A percentile compares a stretch with the other conserved stretches of the same genome.
phyloP scores from a whole-genome alignment of 805 yeast species.

The Barnettozyma populi region DNA sequence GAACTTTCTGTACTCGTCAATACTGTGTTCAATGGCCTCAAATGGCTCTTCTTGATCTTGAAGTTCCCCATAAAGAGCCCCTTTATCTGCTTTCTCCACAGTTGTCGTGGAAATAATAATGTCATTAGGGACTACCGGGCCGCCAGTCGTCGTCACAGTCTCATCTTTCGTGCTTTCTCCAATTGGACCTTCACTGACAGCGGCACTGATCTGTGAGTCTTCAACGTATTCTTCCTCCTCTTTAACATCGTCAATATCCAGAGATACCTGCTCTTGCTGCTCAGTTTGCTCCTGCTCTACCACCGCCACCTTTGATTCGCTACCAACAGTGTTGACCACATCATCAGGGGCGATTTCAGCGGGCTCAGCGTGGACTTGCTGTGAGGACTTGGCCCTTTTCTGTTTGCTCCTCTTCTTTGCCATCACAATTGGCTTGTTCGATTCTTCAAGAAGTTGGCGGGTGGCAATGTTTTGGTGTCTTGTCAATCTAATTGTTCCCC shows the following conservation, averaged over 20 bases:
- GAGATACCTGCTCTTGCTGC: neutral
- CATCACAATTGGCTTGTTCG: neutral
- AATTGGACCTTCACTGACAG: neutral
- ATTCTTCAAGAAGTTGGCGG: neutral
- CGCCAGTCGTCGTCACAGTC: no score
- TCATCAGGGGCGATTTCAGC: neutral
- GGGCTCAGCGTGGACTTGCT: neutral
- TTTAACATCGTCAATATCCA: neutral
- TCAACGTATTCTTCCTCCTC: neutral
- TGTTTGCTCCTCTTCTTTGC: neutral
- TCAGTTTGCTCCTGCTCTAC: neutral
- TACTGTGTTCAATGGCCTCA: neutral
- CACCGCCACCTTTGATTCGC: neutral
- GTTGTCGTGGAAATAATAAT: neutral
- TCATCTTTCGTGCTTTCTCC: conserved; percentile 1
- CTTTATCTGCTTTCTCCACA: neutral
- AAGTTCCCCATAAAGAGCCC: neutral
- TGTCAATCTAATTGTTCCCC: no score
- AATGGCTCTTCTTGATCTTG: neutral
- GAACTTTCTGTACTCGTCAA: neutral
- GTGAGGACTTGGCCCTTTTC: neutral
- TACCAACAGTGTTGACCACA: neutral
- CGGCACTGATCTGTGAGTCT: neutral
- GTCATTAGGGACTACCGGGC: no score
- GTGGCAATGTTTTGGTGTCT: no score